phyloP scores from a whole-genome alignment of 2,329 filamentous ascomycete species.

The Daldinia eschscholtzii region DNA sequence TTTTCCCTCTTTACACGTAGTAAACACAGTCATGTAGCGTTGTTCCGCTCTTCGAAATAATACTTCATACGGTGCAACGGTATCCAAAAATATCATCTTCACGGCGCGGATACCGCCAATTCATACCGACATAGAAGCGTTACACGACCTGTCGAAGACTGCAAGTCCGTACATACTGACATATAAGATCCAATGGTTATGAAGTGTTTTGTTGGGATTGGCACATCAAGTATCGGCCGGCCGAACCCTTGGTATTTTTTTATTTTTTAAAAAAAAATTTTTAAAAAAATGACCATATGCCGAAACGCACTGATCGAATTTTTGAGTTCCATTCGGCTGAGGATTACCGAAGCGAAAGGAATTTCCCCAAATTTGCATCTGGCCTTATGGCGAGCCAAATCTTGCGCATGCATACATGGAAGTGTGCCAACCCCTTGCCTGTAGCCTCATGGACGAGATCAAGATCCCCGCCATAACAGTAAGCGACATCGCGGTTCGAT shows the following conservation, averaged over 20 bases:
- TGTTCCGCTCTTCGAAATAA: slow-evolving; percentile 22
- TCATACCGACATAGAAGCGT: slow-evolving; percentile 35
- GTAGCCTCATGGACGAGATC: slow-evolving; percentile 38
- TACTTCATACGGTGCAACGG: slow-evolving; percentile 28
- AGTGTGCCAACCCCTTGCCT: slow-evolving; percentile 26
- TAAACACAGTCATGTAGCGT: slow-evolving; percentile 30
- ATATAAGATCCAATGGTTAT: slow-evolving; percentile 28
- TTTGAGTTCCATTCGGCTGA: slow-evolving; percentile 34
- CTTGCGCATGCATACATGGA: slow-evolving; percentile 34
- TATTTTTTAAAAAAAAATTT: not conserved
- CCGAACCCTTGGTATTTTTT: slow-evolving; percentile 14
- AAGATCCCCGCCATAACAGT: slow-evolving; percentile 32
- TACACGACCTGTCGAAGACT: slow-evolving; percentile 26
- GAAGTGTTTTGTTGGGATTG: slow-evolving; percentile 25
- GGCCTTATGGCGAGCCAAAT: slow-evolving; percentile 31
- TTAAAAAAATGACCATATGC: not conserved
- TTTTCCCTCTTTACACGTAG: slow-evolving; percentile 34
- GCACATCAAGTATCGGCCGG: slow-evolving; percentile 21
- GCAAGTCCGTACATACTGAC: slow-evolving; percentile 29
- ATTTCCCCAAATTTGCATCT: slow-evolving; percentile 35
- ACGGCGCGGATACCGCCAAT: slow-evolving; percentile 39
- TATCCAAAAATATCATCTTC: slow-evolving; percentile 39
- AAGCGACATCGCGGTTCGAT: slow-evolving; percentile 25
- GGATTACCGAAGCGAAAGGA: slow-evolving; percentile 31
- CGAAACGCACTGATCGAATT: slow-evolving; percentile 10